phyloP scores from a whole-genome alignment of 495 filamentous ascomycete species.

The Schizothecium vesticola region DNA sequence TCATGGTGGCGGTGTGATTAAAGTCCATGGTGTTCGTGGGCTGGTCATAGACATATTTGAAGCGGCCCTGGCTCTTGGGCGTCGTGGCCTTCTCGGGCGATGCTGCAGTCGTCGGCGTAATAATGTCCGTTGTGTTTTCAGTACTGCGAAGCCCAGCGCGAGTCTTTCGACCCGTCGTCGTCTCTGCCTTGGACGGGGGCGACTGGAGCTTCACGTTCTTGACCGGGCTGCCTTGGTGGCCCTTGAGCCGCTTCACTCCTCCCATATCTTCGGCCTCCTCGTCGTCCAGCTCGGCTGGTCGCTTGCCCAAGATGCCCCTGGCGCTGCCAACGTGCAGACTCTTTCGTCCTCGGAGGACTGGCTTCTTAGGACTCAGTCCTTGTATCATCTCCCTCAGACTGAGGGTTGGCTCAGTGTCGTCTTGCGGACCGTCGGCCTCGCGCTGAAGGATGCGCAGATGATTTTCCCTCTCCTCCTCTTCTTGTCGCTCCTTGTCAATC shows the following conservation, averaged over 20 bases:
- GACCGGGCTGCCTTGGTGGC: conserved; percentile 68
- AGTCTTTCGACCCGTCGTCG: conserved; percentile 52
- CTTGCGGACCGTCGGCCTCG: conserved; percentile 41
- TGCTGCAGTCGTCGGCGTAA: conserved; percentile 36
- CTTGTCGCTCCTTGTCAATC: conserved; percentile 60
- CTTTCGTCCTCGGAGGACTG: conserved; percentile 60
- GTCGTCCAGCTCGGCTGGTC: conserved; percentile 65
- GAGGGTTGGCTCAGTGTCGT: conserved; percentile 55
- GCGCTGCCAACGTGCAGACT: conserved; percentile 73
- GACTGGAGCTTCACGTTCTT: conserved; percentile 66
- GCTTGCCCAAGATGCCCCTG: conserved; percentile 67
- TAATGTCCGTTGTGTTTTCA: conserved; percentile 16
- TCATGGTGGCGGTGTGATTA: conserved; percentile 32
- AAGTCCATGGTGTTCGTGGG: conserved; percentile 44
- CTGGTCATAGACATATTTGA: conserved; percentile 42
- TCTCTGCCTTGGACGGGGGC: conserved; percentile 60
- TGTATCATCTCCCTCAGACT: conserved; percentile 73
- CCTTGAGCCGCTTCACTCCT: conserved; percentile 65
- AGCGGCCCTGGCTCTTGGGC: conserved; percentile 46
- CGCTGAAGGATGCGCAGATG: conserved; percentile 49
- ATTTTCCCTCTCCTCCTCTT: conserved; percentile 59
- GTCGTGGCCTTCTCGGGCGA: conserved; percentile 50
- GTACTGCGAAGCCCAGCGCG: conserved; percentile 41
- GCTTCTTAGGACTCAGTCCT: conserved; percentile 72
- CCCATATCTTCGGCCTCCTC: conserved; percentile 59